Evolutionary conservation across 192 early-diverging fungal genomes (phyloP).

Genomic region (Rhizophlyctis rosea): DNA sequence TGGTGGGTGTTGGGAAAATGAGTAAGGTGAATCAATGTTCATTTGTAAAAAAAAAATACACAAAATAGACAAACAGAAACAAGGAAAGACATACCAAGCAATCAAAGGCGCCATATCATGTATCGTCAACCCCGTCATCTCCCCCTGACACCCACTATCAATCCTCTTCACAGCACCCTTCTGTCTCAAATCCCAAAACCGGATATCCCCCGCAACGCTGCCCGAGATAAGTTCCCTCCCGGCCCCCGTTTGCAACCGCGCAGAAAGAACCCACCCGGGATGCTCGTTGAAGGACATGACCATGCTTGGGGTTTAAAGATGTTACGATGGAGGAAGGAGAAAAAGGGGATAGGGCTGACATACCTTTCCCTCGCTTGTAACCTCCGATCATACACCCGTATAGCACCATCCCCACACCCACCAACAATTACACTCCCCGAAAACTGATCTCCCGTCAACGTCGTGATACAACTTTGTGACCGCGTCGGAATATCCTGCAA

Average conservation of each 20-base stretch:
- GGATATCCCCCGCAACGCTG: conserved; percentile 36
- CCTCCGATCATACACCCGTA: conserved; percentile 71
- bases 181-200: conserved; percentile 39
- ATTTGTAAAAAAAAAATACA: not conserved
- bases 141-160: conserved; percentile 9
- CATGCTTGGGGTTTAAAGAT: conserved; percentile 35
- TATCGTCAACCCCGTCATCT: conserved; percentile 35
- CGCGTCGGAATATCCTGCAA: conserved; percentile 56
- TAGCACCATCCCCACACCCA: conserved; percentile 69
- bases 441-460: conserved; percentile 60
- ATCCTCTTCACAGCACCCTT: not conserved
- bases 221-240: conserved; percentile 61
- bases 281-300: conserved; percentile 62
- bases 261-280: conserved; percentile 53
- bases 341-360: conserved; percentile 4
- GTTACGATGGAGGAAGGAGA: not conserved
- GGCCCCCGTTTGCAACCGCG: conserved; percentile 52
- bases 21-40: not conserved
- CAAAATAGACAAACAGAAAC: not conserved
- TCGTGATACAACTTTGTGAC: conserved; percentile 55
- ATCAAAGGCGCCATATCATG: conserved; percentile 40
- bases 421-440: conserved; percentile 65
- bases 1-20: conserved; percentile 8
- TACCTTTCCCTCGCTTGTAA: conserved; percentile 53
- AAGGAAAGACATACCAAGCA: conserved; percentile 28